Evolutionary conservation across 345 rosid species (phyloP).

Genomic region (Capsella bursapastoris): DNA sequence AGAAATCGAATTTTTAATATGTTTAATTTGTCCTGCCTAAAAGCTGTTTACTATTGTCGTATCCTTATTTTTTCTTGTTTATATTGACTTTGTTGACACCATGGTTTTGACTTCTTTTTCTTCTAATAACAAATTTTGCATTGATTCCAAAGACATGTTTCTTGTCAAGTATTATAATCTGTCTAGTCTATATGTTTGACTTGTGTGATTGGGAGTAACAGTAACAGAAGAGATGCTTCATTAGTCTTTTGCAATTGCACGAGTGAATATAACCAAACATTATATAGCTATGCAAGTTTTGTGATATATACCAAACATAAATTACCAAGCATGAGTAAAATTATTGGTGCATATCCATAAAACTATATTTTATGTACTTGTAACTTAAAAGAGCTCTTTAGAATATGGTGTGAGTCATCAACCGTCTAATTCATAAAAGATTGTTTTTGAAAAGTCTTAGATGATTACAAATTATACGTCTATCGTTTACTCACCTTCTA

Average conservation of each 20-base stretch:
- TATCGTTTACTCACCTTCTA: neutral
- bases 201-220: too few relatives aligned
- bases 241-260: neutral
- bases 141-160: neutral
- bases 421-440: neutral
- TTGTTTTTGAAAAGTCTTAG: neutral
- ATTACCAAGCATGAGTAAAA: too few relatives aligned
- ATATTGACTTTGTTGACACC: slow-evolving; percentile 22
- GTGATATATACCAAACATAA: neutral
- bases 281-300: neutral
- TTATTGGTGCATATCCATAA: neutral
- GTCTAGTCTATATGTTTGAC: too few relatives aligned
- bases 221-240: neutral
- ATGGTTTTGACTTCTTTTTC: slow-evolving; percentile 6
- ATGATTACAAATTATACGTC: neutral
- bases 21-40: slow-evolving; percentile 3
- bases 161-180: too few relatives aligned
- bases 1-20: neutral
- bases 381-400: neutral
- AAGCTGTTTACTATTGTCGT: slow-evolving; percentile 29
- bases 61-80: slow-evolving; percentile 29
- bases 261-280: neutral
- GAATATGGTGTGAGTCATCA: neutral
- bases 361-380: neutral
- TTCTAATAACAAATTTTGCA: neutral